These are phyloP conservation scores for Jacaranda mimosifolia DNA, from an alignment of 257 asterid genomes.

Conservation along the genomic window DNA sequence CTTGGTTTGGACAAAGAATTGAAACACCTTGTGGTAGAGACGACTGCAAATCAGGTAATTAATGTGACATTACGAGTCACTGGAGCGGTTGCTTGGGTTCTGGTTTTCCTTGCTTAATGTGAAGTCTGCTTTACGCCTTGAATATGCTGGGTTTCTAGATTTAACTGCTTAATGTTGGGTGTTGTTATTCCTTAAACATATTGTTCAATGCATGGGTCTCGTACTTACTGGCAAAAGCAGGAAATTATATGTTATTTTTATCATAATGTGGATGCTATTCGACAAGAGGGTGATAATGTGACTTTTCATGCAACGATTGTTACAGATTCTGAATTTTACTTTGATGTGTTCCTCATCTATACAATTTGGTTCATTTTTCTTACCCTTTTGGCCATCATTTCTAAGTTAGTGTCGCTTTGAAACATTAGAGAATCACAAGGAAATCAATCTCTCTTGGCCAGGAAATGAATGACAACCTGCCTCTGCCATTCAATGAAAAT, in stretches of 20 bases:
- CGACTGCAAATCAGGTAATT: constrained; percentile 79
- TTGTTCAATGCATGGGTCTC: not conserved
- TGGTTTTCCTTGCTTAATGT: not conserved
- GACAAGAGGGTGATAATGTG: not conserved
- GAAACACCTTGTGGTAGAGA: constrained; percentile 72
- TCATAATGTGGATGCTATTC: not conserved
- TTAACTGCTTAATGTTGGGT: not conserved
- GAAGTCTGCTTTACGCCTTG: not conserved
- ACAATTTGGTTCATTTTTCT: not conserved
- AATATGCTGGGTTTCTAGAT: not conserved
- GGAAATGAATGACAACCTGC: not conserved
- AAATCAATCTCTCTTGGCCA: not conserved
- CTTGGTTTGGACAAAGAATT: constrained; percentile 74
- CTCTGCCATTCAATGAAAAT: not conserved
- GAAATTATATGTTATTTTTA: not conserved
- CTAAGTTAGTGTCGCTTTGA: not conserved
- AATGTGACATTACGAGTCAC: not conserved
- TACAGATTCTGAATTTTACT: not conserved
- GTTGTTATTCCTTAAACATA: not conserved
- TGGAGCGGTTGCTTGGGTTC: not conserved
- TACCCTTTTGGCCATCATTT: not conserved
- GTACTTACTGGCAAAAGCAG: not conserved
- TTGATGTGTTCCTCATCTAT: not conserved
- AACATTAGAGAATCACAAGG: not conserved
- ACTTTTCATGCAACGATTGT: not conserved